Evolutionary conservation across 163 green algal species (phyloP).

Genomic region (Scenedesmus sp.): DNA sequence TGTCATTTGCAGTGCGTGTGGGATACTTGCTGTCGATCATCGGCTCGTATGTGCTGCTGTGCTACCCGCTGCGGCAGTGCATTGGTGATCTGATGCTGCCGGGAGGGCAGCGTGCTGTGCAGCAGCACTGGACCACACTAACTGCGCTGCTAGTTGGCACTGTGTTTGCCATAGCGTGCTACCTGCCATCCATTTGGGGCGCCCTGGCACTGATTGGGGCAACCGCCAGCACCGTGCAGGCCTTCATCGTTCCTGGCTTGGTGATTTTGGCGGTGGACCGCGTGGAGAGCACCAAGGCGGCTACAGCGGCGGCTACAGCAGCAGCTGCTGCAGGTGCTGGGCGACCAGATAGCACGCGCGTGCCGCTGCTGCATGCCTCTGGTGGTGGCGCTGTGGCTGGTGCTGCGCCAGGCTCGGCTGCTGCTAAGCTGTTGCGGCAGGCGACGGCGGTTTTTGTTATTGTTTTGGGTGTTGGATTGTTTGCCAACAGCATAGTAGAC

Average conservation of each 20-base stretch:
- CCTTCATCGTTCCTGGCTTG: slow-evolving; percentile 47
- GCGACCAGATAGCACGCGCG: background rate
- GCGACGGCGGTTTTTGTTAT: slow-evolving; percentile 12
- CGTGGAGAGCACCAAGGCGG: background rate
- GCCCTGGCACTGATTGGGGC: slow-evolving; percentile 56
- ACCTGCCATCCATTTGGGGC: slow-evolving; percentile 55
- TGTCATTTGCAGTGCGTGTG: slow-evolving; percentile 46
- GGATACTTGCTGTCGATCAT: slow-evolving; percentile 56
- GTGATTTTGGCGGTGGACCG: slow-evolving; percentile 32
- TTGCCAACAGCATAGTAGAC: slow-evolving; percentile 42
- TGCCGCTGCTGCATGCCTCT: background rate
- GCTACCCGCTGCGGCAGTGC: slow-evolving; percentile 58
- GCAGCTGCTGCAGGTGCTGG: slow-evolving; percentile 1
- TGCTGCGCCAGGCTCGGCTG: background rate
- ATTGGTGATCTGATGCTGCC: slow-evolving; percentile 55
- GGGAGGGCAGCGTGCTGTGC: slow-evolving; percentile 30
- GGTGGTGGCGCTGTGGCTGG: background rate
- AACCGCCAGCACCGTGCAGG: slow-evolving; percentile 40
- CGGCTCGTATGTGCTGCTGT: slow-evolving; percentile 56
- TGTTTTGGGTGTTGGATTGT: slow-evolving; percentile 29
- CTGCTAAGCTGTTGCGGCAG: background rate
- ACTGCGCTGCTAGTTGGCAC: slow-evolving; percentile 48
- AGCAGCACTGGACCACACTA: slow-evolving; percentile 35
- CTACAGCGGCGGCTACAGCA: too few species aligned
- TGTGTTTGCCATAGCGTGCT: slow-evolving; percentile 37